phyloP scores from a whole-genome alignment of 192 early-diverging fungal species.

The Lobosporangium transversale region DNA sequence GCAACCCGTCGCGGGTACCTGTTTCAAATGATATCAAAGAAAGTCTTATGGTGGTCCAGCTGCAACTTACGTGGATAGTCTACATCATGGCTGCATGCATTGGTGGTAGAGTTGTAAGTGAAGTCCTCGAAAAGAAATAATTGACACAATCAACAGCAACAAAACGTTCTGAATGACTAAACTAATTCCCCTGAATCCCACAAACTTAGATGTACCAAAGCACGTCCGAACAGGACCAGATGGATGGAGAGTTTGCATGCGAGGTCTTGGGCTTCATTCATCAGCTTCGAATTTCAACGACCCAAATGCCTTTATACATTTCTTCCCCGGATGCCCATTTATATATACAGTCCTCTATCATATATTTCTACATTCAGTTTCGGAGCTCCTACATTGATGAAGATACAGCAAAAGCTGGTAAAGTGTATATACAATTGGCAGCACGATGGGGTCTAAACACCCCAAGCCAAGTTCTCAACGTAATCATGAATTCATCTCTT shows the following conservation, averaged over 20 bases:
- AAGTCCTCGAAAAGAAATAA: not conserved
- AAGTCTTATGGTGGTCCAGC: constrained; percentile 34
- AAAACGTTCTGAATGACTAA: too few relatives aligned
- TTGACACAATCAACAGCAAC: too few relatives aligned
- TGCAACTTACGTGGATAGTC: constrained; percentile 81
- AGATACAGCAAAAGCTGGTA: constrained; percentile 59
- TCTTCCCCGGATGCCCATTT: constrained; percentile 47
- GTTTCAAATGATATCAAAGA: constrained; percentile 39
- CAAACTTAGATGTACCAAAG: constrained; percentile 70
- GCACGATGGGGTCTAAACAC: constrained; percentile 72
- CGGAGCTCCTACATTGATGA: constrained; percentile 84
- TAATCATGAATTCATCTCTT: constrained; percentile 37
- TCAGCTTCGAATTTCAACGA: constrained; percentile 65
- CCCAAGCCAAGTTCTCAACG: constrained; percentile 35
- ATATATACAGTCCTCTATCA: constrained; percentile 66
- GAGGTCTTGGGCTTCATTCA: constrained; percentile 77
- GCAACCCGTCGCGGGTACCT: not conserved
- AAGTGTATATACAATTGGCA: constrained; percentile 76
- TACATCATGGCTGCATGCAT: constrained; percentile 78
- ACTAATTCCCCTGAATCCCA: too few relatives aligned
- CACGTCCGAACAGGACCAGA: constrained; percentile 78
- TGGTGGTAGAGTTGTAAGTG: constrained; percentile 67
- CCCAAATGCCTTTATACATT: constrained; percentile 54
- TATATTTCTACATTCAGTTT: constrained; percentile 82
- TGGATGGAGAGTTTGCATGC: constrained; percentile 80